These are phyloP conservation scores for Cystoderma amianthinum DNA, from an alignment of 768 basidiomycete genomes.

Conservation along the genomic window DNA sequence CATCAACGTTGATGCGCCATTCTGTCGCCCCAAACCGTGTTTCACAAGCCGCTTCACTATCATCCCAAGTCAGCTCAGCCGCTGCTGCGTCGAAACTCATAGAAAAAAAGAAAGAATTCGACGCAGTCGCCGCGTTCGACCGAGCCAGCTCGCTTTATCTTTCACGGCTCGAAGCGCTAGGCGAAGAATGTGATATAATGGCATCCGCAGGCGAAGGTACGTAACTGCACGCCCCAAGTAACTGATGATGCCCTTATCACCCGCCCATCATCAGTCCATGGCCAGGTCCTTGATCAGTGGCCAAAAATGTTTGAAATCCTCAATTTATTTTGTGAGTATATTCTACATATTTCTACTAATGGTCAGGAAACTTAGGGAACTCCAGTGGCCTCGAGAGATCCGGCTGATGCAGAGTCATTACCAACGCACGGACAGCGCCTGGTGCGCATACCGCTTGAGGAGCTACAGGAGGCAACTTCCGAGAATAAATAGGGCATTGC, in stretches of 20 bases:
- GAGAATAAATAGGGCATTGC: slow-evolving; percentile 1
- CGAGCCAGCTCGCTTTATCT: slow-evolving; percentile 55
- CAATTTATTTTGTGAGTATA: slow-evolving; percentile 53
- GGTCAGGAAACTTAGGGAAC: too few species aligned
- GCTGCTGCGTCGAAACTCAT: slow-evolving; percentile 48
- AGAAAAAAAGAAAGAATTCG: slow-evolving; percentile 80
- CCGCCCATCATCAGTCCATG: slow-evolving; percentile 39
- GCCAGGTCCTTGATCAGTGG: slow-evolving; percentile 76
- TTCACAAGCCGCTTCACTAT: slow-evolving; percentile 35
- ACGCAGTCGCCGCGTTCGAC: slow-evolving; percentile 69
- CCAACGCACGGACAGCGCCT: slow-evolving; percentile 46
- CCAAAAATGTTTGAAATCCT: slow-evolving; percentile 79
- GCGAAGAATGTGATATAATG: slow-evolving; percentile 71
- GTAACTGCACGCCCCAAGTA: slow-evolving; percentile 3
- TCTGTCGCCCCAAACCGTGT: slow-evolving; percentile 45
- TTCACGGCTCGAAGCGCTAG: slow-evolving; percentile 60
- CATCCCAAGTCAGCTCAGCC: slow-evolving; percentile 32
- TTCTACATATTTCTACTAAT: too few species aligned
- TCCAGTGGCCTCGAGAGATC: too few species aligned
- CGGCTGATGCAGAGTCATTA: slow-evolving; percentile 4
- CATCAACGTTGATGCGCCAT: slow-evolving; percentile 46
- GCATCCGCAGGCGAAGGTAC: slow-evolving; percentile 69
- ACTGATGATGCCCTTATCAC: background rate
- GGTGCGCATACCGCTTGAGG: slow-evolving; percentile 70
- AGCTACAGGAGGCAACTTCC: slow-evolving; percentile 33